Evolutionary conservation across 345 rosid species (phyloP).

Genomic region (thale cress (Arabidopsis thaliana)): TAIR10.1 NC_003070.9:384501-385000

Average conservation of each 20-base stretch:
- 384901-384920: constrained; percentile 79
- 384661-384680: constrained; percentile 15
- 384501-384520: constrained; percentile 48
- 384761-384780: constrained; percentile 93
- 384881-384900: constrained; percentile 34
- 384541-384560: constrained; percentile 38
- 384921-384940: constrained; percentile 86
- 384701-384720: constrained; percentile 70
- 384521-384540: constrained; percentile 5
- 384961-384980: constrained; percentile 75
- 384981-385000: constrained; percentile 8
- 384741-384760: constrained; percentile 78
- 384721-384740: constrained; percentile 90
- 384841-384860: constrained; percentile 47
- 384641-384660: neutral
- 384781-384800: constrained; percentile 85
- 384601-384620: constrained; percentile 59
- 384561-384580: constrained; percentile 82
- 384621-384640: neutral
- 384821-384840: constrained; percentile 80
- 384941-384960: constrained; percentile 94
- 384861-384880: constrained; percentile 14
- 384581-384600: constrained; percentile 61
- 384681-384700: constrained; percentile 61
- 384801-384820: constrained; percentile 62